Evolutionary conservation across 306 rosid genomes (phyloP).

Genomic region (Dalbergia oliveri): DNA sequence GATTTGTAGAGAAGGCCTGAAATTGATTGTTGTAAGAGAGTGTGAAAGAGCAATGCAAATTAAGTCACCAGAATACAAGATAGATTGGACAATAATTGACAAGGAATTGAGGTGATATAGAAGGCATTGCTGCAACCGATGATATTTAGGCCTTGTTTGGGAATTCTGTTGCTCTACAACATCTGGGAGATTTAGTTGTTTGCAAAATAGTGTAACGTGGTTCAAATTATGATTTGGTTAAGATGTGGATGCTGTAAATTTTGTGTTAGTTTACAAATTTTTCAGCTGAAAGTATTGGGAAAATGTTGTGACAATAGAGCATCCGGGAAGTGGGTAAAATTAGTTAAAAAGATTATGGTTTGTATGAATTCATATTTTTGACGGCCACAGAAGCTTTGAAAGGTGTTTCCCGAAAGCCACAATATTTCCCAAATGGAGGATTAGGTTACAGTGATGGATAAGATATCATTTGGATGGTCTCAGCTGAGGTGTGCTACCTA

Average conservation of each 20-base stretch:
- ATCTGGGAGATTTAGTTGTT: too few species aligned
- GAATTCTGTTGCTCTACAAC: background rate
- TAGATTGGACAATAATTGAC: background rate
- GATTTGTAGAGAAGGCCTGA: background rate
- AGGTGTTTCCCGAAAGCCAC: background rate
- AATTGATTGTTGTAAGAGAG: background rate
- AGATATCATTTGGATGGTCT: background rate
- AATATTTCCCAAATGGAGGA: background rate
- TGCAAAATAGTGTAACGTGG: too few species aligned
- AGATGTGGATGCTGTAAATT: background rate
- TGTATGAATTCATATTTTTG: background rate
- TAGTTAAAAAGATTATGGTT: background rate
- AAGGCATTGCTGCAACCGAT: background rate
- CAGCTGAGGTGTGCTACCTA: background rate
- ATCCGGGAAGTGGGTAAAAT: background rate
- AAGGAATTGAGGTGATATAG: background rate
- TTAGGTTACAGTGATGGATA: conserved; percentile 2
- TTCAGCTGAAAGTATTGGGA: background rate
- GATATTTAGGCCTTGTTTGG: background rate
- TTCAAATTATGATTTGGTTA: too few species aligned
- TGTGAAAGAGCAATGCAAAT: background rate
- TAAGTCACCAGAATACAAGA: background rate
- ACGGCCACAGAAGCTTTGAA: background rate
- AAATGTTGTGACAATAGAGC: background rate
- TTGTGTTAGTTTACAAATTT: background rate